phyloP scores from a whole-genome alignment of 2,329 filamentous ascomycete genomes.

The Aotearoamyces nothofagi region DNA sequence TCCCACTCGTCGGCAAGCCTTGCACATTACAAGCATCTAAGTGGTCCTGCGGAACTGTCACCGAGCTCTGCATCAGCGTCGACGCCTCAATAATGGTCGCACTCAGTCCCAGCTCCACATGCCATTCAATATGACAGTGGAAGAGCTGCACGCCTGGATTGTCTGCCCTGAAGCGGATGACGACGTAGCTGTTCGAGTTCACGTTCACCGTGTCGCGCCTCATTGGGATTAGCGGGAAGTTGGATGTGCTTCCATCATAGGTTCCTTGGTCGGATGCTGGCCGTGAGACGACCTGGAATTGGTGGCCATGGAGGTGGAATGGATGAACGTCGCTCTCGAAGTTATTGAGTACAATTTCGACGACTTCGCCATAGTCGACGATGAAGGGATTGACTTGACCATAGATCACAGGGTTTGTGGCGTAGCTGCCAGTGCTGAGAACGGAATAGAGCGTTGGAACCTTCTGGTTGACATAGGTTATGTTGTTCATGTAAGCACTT shows the following conservation, averaged over 20 bases:
- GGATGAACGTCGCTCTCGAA: constrained; percentile 44
- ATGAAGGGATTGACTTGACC: constrained; percentile 50
- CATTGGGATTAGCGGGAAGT: constrained; percentile 36
- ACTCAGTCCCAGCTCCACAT: constrained; percentile 24
- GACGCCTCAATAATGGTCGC: constrained; percentile 27
- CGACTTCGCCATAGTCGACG: constrained; percentile 44
- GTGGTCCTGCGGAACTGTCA: constrained; percentile 34
- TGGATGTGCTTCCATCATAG: constrained; percentile 13
- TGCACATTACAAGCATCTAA: constrained; percentile 21
- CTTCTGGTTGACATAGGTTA: constrained; percentile 59
- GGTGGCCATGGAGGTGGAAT: constrained; percentile 57
- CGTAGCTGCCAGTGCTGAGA: constrained; percentile 36
- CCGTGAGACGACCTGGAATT: constrained; percentile 50
- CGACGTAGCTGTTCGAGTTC: constrained; percentile 45
- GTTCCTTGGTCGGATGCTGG: constrained; percentile 18
- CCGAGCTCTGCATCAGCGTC: constrained; percentile 28
- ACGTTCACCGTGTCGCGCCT: constrained; percentile 53
- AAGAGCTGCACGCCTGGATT: constrained; percentile 53
- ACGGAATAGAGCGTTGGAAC: constrained; percentile 71
- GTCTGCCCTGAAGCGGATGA: constrained; percentile 46
- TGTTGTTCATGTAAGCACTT: constrained; percentile 36
- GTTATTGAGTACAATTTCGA: constrained; percentile 38
- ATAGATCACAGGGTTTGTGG: constrained; percentile 40
- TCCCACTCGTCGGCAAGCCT: constrained; percentile 31
- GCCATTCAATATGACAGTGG: constrained; percentile 51